Conservation (phyloP, 192 early-diverging fungal genomes). For the Podila clonocystis region DNA sequence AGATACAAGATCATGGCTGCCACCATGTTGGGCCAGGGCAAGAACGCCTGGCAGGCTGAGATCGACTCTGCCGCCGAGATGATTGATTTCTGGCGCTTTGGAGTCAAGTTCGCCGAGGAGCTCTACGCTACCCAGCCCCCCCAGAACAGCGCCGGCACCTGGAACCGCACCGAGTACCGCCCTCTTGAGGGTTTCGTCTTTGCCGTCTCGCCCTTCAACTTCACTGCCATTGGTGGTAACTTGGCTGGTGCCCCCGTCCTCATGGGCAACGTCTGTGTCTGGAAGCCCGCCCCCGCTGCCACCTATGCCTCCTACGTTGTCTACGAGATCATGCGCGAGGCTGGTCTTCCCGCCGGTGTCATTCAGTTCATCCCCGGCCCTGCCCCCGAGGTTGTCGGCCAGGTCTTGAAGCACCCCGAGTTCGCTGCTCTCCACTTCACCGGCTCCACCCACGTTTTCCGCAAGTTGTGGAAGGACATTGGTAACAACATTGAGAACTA, state of each 20-base stretch:
- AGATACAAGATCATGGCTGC: conserved; percentile 88
- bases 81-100: conserved; percentile 95
- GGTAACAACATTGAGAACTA: conserved; percentile 92
- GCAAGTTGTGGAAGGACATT: conserved; percentile 92
- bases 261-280: conserved; percentile 98
- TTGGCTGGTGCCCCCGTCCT: conserved; percentile 91
- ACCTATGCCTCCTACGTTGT: conserved; percentile 93
- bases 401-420: conserved; percentile 86
- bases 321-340: conserved; percentile 91
- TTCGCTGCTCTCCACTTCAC: conserved; percentile 98
- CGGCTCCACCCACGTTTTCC: conserved; percentile 93
- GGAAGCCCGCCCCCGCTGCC: conserved; percentile 94
- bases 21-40: conserved; percentile 98
- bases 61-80: conserved; percentile 98
- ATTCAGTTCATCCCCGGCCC: conserved; percentile 97
- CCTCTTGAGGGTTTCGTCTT: conserved; percentile 98
- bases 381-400: conserved; percentile 81
- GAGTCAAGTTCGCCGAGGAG: conserved; percentile 92
- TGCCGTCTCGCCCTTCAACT: conserved; percentile 99
- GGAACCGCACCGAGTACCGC: conserved; percentile 98
- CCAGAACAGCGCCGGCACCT: conserved; percentile 82
- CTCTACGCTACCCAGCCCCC: conserved; percentile 94
- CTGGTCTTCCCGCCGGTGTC: conserved; percentile 96
- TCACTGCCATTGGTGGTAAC: conserved; percentile 99
- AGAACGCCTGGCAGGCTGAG: conserved; percentile 99